Evolutionary conservation across 2,329 filamentous ascomycete species (phyloP), one percentile per base, ranked within the genome.

Genomic region (Penicillium sp.): DNA sequence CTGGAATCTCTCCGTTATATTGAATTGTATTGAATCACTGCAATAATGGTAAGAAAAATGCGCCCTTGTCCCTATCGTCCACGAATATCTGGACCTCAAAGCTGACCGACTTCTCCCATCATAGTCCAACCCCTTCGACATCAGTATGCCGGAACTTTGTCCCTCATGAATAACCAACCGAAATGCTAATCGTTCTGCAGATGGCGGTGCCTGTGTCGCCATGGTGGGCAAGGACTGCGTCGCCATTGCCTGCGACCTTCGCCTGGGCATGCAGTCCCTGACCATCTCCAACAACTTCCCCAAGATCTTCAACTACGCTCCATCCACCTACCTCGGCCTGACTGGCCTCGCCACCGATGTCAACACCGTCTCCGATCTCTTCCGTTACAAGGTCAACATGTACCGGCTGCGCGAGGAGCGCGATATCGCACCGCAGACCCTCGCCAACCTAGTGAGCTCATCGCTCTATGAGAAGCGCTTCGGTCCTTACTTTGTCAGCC

Each of bases 211-310:
- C 81, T 93, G 89, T 79, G 92, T 97, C 66, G 93, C 93, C 78
- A 97, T 97, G 94, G 92, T 96, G 64, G 94, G 94, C 82, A 97
- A 99, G 81, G 92, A 97, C 86, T 99, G 94, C 78, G 94, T 99
- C 60, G 94, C 94, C 78, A 97, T 99, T 74, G 94, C 94, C 76
- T 99, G 94, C 82, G 94, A 99, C 79, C 90, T 99, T 65, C 93
- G 94, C 63, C 90, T 99, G 66, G 94, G 94, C 70, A 88, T 97
- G 73, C 94, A 99, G 81, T 85, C 94, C 72, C 84, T 99, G 73
- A 99, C 94, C 61, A 90, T 99, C 58, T 97, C 92, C 76, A 99
- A 99, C 87, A 76, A 97, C 88, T 97, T 97, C 83, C 94, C 94
- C 81, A 99, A 99, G 83, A 90, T 99, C 83, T 97, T 97, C 86